A percentile compares a stretch with the other conserved stretches of the same genome.
phyloP scores from a whole-genome alignment of 495 filamentous ascomycete species.

The Aspergillus nanangensis region DNA sequence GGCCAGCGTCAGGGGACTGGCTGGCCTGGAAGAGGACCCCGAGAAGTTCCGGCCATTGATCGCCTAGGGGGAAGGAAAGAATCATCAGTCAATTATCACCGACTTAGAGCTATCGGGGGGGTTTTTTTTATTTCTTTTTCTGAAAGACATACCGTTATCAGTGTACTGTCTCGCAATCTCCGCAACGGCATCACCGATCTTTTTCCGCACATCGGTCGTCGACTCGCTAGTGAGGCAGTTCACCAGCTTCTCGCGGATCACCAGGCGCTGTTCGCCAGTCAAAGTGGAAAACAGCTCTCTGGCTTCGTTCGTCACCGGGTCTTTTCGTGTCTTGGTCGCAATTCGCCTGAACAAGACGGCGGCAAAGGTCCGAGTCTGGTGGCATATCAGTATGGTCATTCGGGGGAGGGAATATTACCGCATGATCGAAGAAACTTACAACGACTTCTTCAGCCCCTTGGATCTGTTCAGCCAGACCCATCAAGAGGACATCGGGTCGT shows the following conservation, averaged over 20 bases:
- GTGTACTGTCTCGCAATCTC: slow-evolving; percentile 93
- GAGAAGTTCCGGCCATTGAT: slow-evolving; percentile 88
- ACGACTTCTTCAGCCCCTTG: slow-evolving; percentile 61
- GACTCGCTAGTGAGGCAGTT: slow-evolving; percentile 68
- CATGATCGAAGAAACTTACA: slow-evolving; percentile 48
- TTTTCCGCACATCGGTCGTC: slow-evolving; percentile 73
- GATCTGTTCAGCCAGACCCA: slow-evolving; percentile 93
- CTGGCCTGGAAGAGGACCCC: slow-evolving; percentile 81
- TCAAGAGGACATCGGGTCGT: slow-evolving; percentile 79
- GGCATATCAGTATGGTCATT: slow-evolving; percentile 1
- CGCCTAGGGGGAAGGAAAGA: slow-evolving; percentile 45
- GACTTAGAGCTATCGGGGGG: too few species aligned
- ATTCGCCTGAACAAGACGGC: slow-evolving; percentile 94
- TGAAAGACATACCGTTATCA: slow-evolving; percentile 83
- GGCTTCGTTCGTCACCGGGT: slow-evolving; percentile 60
- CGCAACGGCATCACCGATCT: slow-evolving; percentile 93
- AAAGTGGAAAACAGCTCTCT: slow-evolving; percentile 82
- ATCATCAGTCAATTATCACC: not conserved
- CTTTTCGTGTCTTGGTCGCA: slow-evolving; percentile 79
- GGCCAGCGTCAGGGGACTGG: slow-evolving; percentile 71
- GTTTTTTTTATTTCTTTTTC: too few species aligned
- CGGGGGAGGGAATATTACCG: not conserved
- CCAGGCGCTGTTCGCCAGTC: slow-evolving; percentile 60
- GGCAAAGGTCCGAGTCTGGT: slow-evolving; percentile 78
- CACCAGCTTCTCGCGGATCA: slow-evolving; percentile 78